phyloP scores from a whole-genome alignment of 2,329 filamentous ascomycete species.

The Alternaria novae-zelandiae region DNA sequence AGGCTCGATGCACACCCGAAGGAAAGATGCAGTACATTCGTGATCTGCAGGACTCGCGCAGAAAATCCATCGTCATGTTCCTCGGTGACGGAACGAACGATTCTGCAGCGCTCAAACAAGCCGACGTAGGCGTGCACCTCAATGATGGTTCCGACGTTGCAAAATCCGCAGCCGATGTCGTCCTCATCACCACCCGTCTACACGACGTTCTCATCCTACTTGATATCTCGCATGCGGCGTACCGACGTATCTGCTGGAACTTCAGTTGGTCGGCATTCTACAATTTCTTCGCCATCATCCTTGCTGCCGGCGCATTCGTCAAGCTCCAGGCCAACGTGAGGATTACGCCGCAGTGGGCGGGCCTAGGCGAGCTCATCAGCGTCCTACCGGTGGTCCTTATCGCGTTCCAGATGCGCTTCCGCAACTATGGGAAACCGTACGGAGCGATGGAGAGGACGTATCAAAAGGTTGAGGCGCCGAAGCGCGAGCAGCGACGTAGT shows the following conservation, averaged over 20 bases:
- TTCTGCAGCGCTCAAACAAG: constrained; percentile 72
- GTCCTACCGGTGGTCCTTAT: constrained; percentile 71
- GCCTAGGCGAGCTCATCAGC: constrained; percentile 75
- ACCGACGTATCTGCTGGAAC: constrained; percentile 63
- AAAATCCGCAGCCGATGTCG: constrained; percentile 69
- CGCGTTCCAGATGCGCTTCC: constrained; percentile 58
- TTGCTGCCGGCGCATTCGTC: constrained; percentile 65
- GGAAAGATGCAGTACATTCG: constrained; percentile 63
- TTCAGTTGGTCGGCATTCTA: constrained; percentile 75
- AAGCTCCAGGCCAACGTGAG: constrained; percentile 47
- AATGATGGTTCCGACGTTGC: constrained; percentile 66
- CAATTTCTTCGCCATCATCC: constrained; percentile 71
- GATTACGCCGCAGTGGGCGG: constrained; percentile 69
- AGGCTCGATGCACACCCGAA: constrained; percentile 57
- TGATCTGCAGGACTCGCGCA: constrained; percentile 27
- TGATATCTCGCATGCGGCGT: constrained; percentile 55
- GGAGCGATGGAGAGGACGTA: constrained; percentile 22
- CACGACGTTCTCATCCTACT: constrained; percentile 65
- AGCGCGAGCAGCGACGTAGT: neutral
- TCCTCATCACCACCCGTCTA: constrained; percentile 67
- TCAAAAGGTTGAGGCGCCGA: constrained; percentile 7
- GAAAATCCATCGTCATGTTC: constrained; percentile 64
- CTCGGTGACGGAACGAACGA: constrained; percentile 83
- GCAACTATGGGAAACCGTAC: constrained; percentile 32
- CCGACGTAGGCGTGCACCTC: constrained; percentile 75